Percentiles rank a stretch among this genome's conserved stretches.
Conservation (phyloP, 352 stramenopile species). For the Peronospora belbahrii region DNA sequence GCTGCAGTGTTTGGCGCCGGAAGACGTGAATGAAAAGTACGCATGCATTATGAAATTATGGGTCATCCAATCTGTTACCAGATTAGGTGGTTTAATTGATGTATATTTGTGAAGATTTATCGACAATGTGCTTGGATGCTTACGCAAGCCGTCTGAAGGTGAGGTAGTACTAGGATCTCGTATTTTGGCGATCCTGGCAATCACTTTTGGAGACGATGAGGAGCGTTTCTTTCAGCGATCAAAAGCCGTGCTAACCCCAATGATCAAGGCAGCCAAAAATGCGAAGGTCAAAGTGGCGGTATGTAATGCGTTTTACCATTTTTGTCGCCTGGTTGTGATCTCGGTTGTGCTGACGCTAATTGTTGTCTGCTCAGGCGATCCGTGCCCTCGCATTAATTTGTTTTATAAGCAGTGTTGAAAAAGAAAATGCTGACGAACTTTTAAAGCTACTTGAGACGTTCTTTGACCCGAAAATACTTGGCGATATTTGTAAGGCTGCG, state of each 20-base stretch:
- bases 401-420: conserved; percentile 71
- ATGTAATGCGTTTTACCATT: conserved; percentile 5
- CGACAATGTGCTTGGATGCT: conserved; percentile 51
- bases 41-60: background rate
- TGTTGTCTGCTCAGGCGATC: conserved; percentile 36
- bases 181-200: conserved; percentile 62
- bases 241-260: conserved; percentile 59
- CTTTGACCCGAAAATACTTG: conserved; percentile 57
- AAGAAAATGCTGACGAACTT: conserved; percentile 67
- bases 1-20: conserved; percentile 57
- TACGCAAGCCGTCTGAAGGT: conserved; percentile 62
- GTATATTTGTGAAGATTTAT: conserved; percentile 48
- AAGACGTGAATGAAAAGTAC: conserved; percentile 69
- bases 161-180: conserved; percentile 60
- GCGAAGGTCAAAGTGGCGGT: conserved; percentile 61
- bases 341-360: background rate
- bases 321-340: background rate
- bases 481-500: conserved; percentile 52
- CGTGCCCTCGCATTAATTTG: conserved; percentile 60
- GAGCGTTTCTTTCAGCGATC: conserved; percentile 71
- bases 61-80: background rate
- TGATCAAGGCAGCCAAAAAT: conserved; percentile 58
- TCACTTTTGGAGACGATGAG: conserved; percentile 69
- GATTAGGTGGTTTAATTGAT: background rate
- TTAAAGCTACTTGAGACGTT: conserved; percentile 57